These are phyloP conservation scores for Ceratobasidium theobromae DNA, from an alignment of 1,284 basidiomycete genomes.

Conservation along the genomic window DNA sequence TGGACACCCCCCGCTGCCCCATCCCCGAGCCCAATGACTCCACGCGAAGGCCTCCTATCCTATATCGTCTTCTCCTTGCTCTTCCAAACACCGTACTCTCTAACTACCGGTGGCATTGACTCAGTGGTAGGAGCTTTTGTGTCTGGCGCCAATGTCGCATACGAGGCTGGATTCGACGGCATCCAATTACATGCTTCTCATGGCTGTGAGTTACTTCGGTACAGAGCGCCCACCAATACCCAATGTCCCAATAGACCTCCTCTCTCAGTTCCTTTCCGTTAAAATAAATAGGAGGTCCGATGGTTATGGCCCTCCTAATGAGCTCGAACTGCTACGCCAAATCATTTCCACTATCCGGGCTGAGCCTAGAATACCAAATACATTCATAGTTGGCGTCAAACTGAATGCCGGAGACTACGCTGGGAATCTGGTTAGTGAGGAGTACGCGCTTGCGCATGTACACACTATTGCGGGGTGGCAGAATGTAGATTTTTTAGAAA, in stretches of 20 bases:
- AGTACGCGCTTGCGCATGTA: constrained; percentile 67
- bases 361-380: constrained; percentile 48
- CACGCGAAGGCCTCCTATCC: constrained; percentile 45
- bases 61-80: constrained; percentile 52
- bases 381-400: constrained; percentile 83
- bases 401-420: constrained; percentile 86
- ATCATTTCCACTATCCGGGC: constrained; percentile 65
- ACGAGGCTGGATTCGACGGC: constrained; percentile 81
- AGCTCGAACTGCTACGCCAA: constrained; percentile 64
- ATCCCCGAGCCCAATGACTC: constrained; percentile 61
- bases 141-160: constrained; percentile 65
- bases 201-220: constrained; percentile 62
- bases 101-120: constrained; percentile 64
- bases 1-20: constrained; percentile 69
- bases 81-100: constrained; percentile 65
- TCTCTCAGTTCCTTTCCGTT: constrained; percentile 78
- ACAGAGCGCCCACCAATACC: constrained; percentile 10
- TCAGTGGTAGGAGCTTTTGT: constrained; percentile 68
- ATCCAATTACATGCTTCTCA: constrained; percentile 87
- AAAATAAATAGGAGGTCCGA: constrained; percentile 57
- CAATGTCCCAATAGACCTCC: constrained; percentile 56
- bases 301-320: constrained; percentile 44
- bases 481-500: constrained; percentile 38
- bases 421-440: constrained; percentile 48
- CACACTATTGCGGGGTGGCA: constrained; percentile 63